A percentile compares a stretch with the other conserved stretches of the same genome.
Evolutionary conservation across 139 green algal genomes (phyloP).

Genomic region (Coelastrella sp.): DNA sequence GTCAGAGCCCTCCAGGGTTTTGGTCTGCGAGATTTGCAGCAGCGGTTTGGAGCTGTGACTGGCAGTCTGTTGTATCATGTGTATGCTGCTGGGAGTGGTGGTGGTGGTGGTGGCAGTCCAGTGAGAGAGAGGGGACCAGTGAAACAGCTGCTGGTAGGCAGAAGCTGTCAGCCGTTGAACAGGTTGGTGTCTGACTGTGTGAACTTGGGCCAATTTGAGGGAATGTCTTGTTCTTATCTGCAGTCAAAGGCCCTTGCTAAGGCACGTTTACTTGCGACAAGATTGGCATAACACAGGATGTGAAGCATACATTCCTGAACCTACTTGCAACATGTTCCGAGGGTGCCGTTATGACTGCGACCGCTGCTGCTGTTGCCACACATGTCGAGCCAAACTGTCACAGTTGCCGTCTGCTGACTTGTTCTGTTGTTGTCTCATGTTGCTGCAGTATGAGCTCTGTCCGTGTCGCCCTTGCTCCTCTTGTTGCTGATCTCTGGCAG

Average conservation of each 20-base stretch:
- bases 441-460: neutral
- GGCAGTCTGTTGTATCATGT: constrained; percentile 28
- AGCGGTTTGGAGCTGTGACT: constrained; percentile 47
- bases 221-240: too few species aligned
- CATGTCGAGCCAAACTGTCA: neutral
- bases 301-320: too few species aligned
- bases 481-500: constrained; percentile 55
- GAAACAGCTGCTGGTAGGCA: neutral
- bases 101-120: constrained; percentile 6
- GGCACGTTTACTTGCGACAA: too few species aligned
- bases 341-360: too few species aligned
- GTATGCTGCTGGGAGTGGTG: neutral
- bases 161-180: constrained; percentile 9
- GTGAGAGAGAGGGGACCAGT: constrained; percentile 23
- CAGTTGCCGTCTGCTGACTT: neutral
- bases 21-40: constrained; percentile 27
- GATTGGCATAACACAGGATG: too few species aligned
- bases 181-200: neutral
- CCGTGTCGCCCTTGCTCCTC: constrained; percentile 5
- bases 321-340: too few species aligned
- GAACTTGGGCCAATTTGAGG: neutral
- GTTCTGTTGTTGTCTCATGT: neutral
- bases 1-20: constrained; percentile 59
- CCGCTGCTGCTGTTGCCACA: neutral
- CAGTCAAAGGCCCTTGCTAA: too few species aligned